phyloP scores from a whole-genome alignment of 1,284 basidiomycete species.

The Quambalaria eucalypti region DNA sequence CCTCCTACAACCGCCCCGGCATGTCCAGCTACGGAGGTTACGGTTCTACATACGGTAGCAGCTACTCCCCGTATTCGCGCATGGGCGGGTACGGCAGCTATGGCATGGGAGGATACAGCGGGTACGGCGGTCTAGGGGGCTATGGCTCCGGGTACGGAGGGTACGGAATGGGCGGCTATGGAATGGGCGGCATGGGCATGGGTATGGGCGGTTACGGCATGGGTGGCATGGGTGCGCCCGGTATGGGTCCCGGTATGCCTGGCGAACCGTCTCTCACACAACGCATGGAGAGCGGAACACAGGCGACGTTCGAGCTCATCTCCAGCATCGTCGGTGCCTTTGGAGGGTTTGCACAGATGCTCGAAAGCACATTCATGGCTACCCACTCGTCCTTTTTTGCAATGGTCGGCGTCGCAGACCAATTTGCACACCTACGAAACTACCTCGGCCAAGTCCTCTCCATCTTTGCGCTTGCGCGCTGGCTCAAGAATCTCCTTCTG shows the following conservation, averaged over 20 bases:
- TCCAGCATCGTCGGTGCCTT: constrained; percentile 94
- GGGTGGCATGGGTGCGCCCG: constrained; percentile 32
- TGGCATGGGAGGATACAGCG: constrained; percentile 19
- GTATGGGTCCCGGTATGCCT: constrained; percentile 14
- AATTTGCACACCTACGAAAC: constrained; percentile 80
- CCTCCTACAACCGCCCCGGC: constrained; percentile 21
- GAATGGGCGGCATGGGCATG: constrained; percentile 21
- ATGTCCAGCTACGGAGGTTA: constrained; percentile 30
- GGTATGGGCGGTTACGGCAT: constrained; percentile 27
- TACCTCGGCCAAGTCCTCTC: constrained; percentile 88
- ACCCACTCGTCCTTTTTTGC: constrained; percentile 97
- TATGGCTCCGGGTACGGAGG: constrained; percentile 14
- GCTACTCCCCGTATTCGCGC: constrained; percentile 42
- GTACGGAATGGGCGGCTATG: constrained; percentile 24
- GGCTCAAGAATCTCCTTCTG: constrained; percentile 55
- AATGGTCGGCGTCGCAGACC: constrained; percentile 95
- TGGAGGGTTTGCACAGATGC: constrained; percentile 89
- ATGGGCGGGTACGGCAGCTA: constrained; percentile 25
- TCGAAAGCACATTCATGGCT: constrained; percentile 96
- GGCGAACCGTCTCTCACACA: constrained; percentile 61
- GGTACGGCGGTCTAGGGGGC: constrained; percentile 11
- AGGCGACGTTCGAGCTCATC: constrained; percentile 83
- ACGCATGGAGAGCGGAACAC: constrained; percentile 77
- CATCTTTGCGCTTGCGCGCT: constrained; percentile 71
- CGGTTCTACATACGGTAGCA: constrained; percentile 25